Evolutionary conservation across 169 alveolate species (phyloP).

Genomic region (Plasmodium knowlesi): DNA sequence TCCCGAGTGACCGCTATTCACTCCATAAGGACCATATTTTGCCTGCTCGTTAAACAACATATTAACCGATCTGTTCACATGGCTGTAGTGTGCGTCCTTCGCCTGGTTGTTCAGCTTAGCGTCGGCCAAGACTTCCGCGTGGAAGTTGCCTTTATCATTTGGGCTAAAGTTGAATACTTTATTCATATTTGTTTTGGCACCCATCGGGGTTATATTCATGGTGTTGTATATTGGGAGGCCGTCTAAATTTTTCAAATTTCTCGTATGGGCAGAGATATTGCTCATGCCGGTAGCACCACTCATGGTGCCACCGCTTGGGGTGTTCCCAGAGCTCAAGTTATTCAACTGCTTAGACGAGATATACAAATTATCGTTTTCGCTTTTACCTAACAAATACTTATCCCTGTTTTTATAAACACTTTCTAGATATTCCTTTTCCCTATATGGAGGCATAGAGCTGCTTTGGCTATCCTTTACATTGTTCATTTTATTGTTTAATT

Average conservation of each 20-base stretch:
- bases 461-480: constrained; percentile 28
- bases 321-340: constrained; percentile 4
- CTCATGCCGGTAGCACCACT: neutral
- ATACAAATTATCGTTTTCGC: constrained; percentile 28
- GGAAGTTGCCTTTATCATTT: constrained; percentile 16
- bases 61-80: constrained; percentile 21
- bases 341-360: constrained; percentile 21
- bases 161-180: constrained; percentile 5
- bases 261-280: neutral
- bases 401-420: constrained; percentile 33
- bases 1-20: too few species aligned
- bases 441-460: constrained; percentile 10
- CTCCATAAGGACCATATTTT: constrained; percentile 7
- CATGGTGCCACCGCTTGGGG: neutral
- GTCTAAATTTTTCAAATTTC: constrained; percentile 12
- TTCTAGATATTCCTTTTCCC: constrained; percentile 61
- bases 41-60: constrained; percentile 24
- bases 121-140: neutral
- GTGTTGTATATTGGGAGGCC: constrained; percentile 5
- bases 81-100: constrained; percentile 16
- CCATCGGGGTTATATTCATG: constrained; percentile 4
- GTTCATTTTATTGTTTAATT: constrained; percentile 29
- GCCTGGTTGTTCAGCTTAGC: constrained; percentile 3
- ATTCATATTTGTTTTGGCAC: constrained; percentile 18
- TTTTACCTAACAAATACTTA: constrained; percentile 44